Percentiles rank a stretch among this genome's conserved stretches.
Conservation (phyloP, 306 rosid genomes). For the Begonia loranthoides region DNA sequence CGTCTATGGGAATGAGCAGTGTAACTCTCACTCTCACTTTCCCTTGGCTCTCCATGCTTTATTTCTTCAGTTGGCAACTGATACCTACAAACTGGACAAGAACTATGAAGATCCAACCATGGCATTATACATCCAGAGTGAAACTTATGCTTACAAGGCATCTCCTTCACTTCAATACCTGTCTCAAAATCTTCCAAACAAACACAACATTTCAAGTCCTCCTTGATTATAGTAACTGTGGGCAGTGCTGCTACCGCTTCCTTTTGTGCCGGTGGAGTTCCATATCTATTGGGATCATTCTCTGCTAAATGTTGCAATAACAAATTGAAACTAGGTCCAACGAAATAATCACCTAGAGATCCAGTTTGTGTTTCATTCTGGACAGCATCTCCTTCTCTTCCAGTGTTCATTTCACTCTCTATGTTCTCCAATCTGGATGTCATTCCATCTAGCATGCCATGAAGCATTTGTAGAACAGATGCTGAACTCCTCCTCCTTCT, state of each 20-base stretch:
- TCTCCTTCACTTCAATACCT: conserved; percentile 56
- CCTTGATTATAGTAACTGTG: conserved; percentile 23
- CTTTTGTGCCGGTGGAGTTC: conserved; percentile 69
- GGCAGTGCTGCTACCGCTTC: conserved; percentile 63
- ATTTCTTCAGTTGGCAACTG: conserved; percentile 48
- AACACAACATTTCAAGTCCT: conserved; percentile 54
- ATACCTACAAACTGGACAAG: conserved; percentile 75
- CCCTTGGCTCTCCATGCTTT: conserved; percentile 17
- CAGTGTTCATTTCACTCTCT: conserved; percentile 30
- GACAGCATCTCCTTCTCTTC: conserved; percentile 22
- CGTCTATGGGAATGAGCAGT: conserved; percentile 22
- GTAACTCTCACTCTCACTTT: conserved; percentile 18
- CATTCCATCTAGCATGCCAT: conserved; percentile 59
- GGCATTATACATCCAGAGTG: conserved; percentile 59
- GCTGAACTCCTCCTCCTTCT: conserved; percentile 69
- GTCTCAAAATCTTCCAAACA: conserved; percentile 68
- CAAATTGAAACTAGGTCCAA: conserved; percentile 65
- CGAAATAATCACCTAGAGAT: conserved; percentile 59
- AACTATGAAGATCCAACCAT: conserved; percentile 79
- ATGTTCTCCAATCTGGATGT: conserved; percentile 39
- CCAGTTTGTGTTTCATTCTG: conserved; percentile 34
- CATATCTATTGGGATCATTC: conserved; percentile 75
- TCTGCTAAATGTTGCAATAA: conserved; percentile 70
- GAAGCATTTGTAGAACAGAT: conserved; percentile 59
- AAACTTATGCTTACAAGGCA: conserved; percentile 80